Conservation (phyloP, 495 filamentous ascomycete genomes). For the Cercophora samala region DNA sequence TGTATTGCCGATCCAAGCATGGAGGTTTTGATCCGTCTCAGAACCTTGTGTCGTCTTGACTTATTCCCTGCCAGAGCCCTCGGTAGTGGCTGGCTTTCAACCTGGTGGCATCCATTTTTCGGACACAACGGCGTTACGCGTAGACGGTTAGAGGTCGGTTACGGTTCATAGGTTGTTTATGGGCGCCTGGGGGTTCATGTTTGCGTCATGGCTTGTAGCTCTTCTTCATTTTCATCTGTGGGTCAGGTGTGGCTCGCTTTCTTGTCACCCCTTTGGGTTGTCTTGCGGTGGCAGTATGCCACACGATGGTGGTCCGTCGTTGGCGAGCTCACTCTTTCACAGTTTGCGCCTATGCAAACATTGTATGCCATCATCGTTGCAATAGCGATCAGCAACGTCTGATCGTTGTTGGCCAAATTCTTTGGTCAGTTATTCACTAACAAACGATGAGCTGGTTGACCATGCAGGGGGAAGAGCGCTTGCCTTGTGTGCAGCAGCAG, state of each 20-base stretch:
- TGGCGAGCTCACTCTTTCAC: neutral
- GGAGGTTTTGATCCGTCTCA: constrained; percentile 1
- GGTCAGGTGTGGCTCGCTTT: constrained; percentile 1
- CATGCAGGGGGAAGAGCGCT: neutral
- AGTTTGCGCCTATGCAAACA: constrained; percentile 2
- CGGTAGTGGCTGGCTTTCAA: constrained; percentile 1
- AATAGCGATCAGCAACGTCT: neutral
- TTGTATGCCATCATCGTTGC: neutral
- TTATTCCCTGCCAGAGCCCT: constrained; percentile 2
- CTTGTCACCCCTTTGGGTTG: neutral
- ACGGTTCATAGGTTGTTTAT: constrained; percentile 12
- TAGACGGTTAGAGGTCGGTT: constrained; percentile 28
- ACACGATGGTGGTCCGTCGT: neutral
- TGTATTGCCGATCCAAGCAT: constrained; percentile 6
- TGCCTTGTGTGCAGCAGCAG: neutral
- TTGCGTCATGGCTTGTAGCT: constrained; percentile 8
- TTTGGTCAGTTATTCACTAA: neutral
- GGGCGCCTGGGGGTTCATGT: constrained; percentile 9
- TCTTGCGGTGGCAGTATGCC: neutral
- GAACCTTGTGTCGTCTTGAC: constrained; percentile 1
- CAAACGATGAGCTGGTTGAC: neutral
- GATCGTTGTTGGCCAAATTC: neutral
- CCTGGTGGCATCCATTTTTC: constrained; percentile 16
- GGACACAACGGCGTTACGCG: constrained; percentile 19
- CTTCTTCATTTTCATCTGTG: neutral